phyloP scores from a whole-genome alignment of 2,329 filamentous ascomycete species.

The Aschersonia sp. region DNA sequence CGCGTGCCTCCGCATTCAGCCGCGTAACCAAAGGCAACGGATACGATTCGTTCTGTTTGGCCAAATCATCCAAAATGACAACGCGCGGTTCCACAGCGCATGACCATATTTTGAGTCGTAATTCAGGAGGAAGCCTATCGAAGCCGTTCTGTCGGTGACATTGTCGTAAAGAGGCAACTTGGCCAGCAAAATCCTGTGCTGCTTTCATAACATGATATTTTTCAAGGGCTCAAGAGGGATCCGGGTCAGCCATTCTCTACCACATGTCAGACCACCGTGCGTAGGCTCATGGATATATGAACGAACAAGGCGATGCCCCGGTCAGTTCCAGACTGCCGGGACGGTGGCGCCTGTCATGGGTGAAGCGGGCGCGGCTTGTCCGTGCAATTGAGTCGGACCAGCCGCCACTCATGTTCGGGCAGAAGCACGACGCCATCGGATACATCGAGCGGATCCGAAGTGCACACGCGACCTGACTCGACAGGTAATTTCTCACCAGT shows the following conservation, averaged over 20 bases:
- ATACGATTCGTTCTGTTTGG: conserved; percentile 15
- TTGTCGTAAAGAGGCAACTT: not conserved
- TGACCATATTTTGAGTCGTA: conserved; percentile 23
- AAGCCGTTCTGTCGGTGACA: conserved; percentile 7
- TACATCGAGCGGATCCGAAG: not conserved
- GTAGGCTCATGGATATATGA: not conserved
- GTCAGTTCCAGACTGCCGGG: conserved; percentile 1
- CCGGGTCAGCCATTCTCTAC: too few species aligned
- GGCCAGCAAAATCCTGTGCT: conserved; percentile 1
- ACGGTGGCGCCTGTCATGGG: conserved; percentile 1
- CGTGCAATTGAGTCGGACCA: conserved; percentile 1
- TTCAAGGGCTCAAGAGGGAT: not conserved
- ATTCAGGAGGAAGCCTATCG: conserved; percentile 17
- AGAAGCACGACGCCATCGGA: conserved; percentile 3
- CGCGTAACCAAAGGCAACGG: conserved; percentile 20
- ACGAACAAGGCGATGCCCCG: not conserved
- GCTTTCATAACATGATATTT: conserved; percentile 2
- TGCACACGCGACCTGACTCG: not conserved
- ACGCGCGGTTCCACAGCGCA: conserved; percentile 21
- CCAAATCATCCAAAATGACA: conserved; percentile 19
- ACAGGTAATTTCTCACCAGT: not conserved
- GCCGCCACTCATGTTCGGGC: conserved; percentile 2
- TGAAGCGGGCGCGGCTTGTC: not conserved
- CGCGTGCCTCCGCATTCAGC: conserved; percentile 19
- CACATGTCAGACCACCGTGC: too few species aligned